Base-by-base conservation (phyloP, 2,329 filamentous ascomycete species). In the Aschersonia sp. region DNA sequence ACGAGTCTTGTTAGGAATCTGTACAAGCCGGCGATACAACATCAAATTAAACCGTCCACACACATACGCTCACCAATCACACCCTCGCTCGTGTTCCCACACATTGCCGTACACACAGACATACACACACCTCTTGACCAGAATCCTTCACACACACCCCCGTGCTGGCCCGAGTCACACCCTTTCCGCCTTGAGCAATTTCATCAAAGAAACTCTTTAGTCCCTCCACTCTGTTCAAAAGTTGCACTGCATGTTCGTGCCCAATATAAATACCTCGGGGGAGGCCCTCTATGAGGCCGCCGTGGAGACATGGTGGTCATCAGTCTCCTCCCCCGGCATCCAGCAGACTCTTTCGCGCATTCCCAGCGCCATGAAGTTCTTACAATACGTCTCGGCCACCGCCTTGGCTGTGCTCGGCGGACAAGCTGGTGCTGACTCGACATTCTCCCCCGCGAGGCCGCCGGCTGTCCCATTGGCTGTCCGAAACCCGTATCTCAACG, bases 391-490 rank as follows among this genome's bases (percentile, higher is more conserved):
- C 40, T 50, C 52, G 47, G 50, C 51, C 40, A 50, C 56, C 12
- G 32, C 51, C 12, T 41, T 56, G 7, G 52, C 54, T 45, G 12
- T 52, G 20, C 42, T 55, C 30, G 52, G 54, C n/a, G 45, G 31
- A 12, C 46, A 48, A 31, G 45, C 44, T 28, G 51, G 48, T 12
- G 57, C 53, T 5, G 51, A 49, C 12, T 83, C 80, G 7, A 77
- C 70, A 2, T 85, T 84, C 58, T 70, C 65, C 38, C 82, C 82
- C 35, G 74, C 77, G 38, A 72, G 80, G 5, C 82, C 82, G 42
- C 83, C 83, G 12, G 74, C 83, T 1, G 70, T 85, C 31, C 85
- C 85, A 9, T 64, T 91, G 35, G 84, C 84, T 43, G 85, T 89
- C 43, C 80, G 78, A 52, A 83, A 80, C 7, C 85, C 85, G 0